Evolutionary conservation across 202 grass and related monocot genomes (phyloP), one percentile per base, ranked within the genome.

Genomic region (Digitaria exilis): DNA sequence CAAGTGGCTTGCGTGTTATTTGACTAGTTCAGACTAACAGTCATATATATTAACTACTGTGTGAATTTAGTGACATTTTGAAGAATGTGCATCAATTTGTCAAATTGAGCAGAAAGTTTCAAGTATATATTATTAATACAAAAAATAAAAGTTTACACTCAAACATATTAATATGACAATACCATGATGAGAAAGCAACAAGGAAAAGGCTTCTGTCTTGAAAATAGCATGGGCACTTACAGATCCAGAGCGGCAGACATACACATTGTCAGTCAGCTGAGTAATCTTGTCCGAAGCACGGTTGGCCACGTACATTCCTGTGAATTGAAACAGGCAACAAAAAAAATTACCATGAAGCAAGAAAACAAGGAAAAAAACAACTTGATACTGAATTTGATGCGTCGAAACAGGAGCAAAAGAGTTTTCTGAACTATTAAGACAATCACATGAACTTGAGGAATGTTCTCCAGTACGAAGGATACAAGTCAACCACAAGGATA

Each of bases 261-360:
- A 96, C 22, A 99, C 91, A 86, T 96, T 99, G 59, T 99, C 96
- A 6, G 89, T 96, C 39, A 99, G 71, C 60, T 81, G 83, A 9
- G 91, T 92, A 68, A 99, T 99, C 88, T 99, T 99, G 84, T 96
- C 93, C 0, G 96, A 99, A 21, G 91, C 96, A 73, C 91, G 89
- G 80, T 99, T 96, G 0, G 96, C 93, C 3, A 99, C 93, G 74
- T 96, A 96, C 91, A 96, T 90, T 68, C 96, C 96, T 96, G 45
- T 19, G 31, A 35, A 82, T 82, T 61, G 71, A 39, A 72, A 0
- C 14, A 67, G 5, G 30, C 0, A 83, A 45, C 19, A 73, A 66
- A 60, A 31, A 19, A 34, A 24, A 57, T 50, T 59, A 81, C 49
- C 16, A 31, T 25, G 71, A 74, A 10, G 72, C 3, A 24, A 6